Percentiles rank a stretch among this genome's conserved stretches.
phyloP scores from a whole-genome alignment of 352 stramenopile species.

The Phytophthora multivora region DNA sequence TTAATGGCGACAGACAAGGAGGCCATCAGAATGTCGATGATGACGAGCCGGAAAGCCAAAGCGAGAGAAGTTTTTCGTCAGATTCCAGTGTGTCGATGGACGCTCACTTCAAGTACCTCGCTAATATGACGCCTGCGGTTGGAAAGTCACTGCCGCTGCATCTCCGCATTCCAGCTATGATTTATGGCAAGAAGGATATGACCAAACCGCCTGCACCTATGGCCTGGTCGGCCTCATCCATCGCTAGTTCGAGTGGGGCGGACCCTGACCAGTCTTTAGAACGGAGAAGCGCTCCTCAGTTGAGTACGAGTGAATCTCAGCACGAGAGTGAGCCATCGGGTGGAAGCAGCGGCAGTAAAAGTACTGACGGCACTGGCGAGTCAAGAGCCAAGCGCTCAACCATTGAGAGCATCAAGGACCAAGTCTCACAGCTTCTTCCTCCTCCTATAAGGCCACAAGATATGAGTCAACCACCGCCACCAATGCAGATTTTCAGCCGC shows the following conservation, averaged over 20 bases:
- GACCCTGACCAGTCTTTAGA: constrained; percentile 5
- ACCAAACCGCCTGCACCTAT: constrained; percentile 42
- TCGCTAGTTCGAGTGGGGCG: constrained; percentile 10
- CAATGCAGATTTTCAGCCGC: constrained; percentile 14
- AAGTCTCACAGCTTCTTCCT: constrained; percentile 35
- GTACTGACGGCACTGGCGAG: neutral
- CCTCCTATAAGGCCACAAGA: constrained; percentile 44
- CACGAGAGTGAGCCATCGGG: constrained; percentile 1
- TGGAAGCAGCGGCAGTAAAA: constrained; percentile 13
- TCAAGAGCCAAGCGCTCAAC: constrained; percentile 4
- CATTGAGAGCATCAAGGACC: constrained; percentile 29
- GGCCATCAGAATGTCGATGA: neutral
- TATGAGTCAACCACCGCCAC: constrained; percentile 53
- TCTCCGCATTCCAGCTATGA: constrained; percentile 43
- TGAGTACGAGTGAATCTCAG: constrained; percentile 18
- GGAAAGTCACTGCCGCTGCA: constrained; percentile 50
- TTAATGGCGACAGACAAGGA: constrained; percentile 22
- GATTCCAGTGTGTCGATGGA: constrained; percentile 56
- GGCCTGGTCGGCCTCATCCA: constrained; percentile 32
- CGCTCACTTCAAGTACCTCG: constrained; percentile 49
- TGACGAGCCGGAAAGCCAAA: no score
- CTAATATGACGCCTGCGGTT: constrained; percentile 50
- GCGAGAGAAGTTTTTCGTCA: constrained; percentile 39
- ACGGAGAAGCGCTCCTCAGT: constrained; percentile 5
- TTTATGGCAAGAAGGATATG: constrained; percentile 43